Evolutionary conservation across 305 asterid genomes (phyloP).

Genomic region (Fraxinus platypoda): DNA sequence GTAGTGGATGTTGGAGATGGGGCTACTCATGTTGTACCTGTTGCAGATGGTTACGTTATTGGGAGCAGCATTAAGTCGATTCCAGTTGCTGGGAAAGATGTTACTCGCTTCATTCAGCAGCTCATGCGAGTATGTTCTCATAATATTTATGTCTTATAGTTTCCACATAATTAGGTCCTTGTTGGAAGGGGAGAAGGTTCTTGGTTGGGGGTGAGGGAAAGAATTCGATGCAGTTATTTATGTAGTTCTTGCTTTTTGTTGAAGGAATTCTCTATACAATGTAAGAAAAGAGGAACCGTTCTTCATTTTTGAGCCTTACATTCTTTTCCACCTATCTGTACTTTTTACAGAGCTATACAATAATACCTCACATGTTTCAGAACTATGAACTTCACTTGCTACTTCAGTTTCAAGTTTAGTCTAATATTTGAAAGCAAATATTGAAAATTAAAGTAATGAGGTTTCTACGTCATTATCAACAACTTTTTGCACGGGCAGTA

Average conservation of each 20-base stretch:
- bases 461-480: background rate
- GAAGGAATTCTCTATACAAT: background rate
- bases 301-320: background rate
- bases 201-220: background rate
- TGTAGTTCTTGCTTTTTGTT: background rate
- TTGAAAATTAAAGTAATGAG: background rate
- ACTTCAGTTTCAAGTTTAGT: background rate
- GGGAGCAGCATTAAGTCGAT: slow-evolving; percentile 96
- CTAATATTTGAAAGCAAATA: background rate
- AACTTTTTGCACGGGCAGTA: background rate
- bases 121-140: slow-evolving; percentile 67
- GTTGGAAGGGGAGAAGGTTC: background rate
- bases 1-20: slow-evolving; percentile 98
- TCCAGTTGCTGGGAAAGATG: slow-evolving; percentile 81
- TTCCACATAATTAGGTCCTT: background rate
- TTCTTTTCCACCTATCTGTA: background rate
- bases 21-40: slow-evolving; percentile 96
- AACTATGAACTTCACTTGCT: background rate
- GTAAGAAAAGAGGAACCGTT: background rate
- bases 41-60: slow-evolving; percentile 95
- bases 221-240: background rate
- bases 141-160: background rate
- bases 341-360: background rate
- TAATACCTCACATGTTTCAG: background rate
- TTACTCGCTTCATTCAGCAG: slow-evolving; percentile 83